Conservation (phyloP, 768 basidiomycete genomes). For the Coprinellus aureogranulatus region DNA sequence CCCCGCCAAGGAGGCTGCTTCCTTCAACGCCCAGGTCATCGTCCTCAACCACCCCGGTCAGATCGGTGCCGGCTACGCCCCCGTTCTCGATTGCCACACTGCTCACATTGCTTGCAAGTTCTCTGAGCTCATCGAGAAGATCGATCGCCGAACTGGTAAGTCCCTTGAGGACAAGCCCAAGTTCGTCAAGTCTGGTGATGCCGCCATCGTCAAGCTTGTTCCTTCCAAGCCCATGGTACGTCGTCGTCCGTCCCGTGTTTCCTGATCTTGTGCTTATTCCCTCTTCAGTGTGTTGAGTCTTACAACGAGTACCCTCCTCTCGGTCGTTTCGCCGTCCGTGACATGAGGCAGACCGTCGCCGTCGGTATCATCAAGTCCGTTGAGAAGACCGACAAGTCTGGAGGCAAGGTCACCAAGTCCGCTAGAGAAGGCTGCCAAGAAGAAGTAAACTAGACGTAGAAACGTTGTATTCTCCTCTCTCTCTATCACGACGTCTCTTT, state of each 20-base stretch:
- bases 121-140: constrained; percentile 97
- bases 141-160: constrained; percentile 98
- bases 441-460: constrained; percentile 89
- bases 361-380: constrained; percentile 99
- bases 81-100: constrained; percentile 99
- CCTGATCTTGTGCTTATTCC: background rate
- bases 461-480: constrained; percentile 52
- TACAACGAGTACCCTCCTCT: constrained; percentile 99
- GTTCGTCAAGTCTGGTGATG: constrained; percentile 99
- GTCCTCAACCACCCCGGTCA: constrained; percentile 99
- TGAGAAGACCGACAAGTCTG: constrained; percentile 87
- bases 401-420: constrained; percentile 93
- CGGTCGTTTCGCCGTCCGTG: constrained; percentile 98
- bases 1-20: constrained; percentile 98
- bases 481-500: constrained; percentile 46
- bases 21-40: constrained; percentile 99
- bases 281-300: constrained; percentile 51
- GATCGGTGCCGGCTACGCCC: constrained; percentile 98
- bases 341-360: constrained; percentile 99
- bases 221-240: constrained; percentile 90
- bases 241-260: constrained; percentile 3
- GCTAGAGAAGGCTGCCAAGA: constrained; percentile 96
- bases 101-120: constrained; percentile 99
- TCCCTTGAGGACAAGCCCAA: constrained; percentile 85
- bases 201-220: constrained; percentile 96